Evolutionary conservation across 2,329 filamentous ascomycete species (phyloP), one percentile per base, ranked within the genome.

Genomic region (Alternaria solani): DNA sequence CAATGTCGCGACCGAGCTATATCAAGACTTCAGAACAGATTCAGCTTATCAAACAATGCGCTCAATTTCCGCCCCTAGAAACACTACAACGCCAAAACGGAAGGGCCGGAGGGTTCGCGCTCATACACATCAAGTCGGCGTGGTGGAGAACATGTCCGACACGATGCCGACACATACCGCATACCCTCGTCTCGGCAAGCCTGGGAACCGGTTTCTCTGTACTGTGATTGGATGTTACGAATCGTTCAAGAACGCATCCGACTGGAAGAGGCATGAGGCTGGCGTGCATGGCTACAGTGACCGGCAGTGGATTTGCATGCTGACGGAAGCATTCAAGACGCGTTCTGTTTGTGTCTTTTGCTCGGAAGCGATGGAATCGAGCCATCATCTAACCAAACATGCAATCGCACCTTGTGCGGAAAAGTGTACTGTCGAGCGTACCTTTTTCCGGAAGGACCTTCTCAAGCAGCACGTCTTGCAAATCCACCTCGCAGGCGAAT

Each of bases 261-360:
- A 23, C 2, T 69, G 61, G 66, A 66, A 62, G 46, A 47, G 66
- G 44, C 66, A 69, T 41, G 65, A 67, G 32, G 23, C 30, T 1
- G 42, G 51, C 14, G 63, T 64, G 9, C 65, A 69, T 23, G 51
- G 44, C 11, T 58, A 48, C 36, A 55, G 52, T 14, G 47, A 59
- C 23, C 47, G 8, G 4, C 34, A 56, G 23, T 67, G 65, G 66
- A 51, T 41, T 2, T 69, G 66, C 28, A 56, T 66, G 59, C 47
- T 59, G 6, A 39, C 59, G 11, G 52, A 48, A 2, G 5, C 16
- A 30, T 67, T 7, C 41, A 56, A 7, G 12, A 20, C 12, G 28
- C 11, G 11, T 18, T 25, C 5, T 5, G 25, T 39, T 14, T 69
- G 66, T 30, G 23, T 61, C 12, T 66, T 69, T 28, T 69, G 65